Percentiles rank a stretch among this genome's conserved stretches.
phyloP scores from a whole-genome alignment of 2,329 filamentous ascomycete species.

The Thelonectria olida region DNA sequence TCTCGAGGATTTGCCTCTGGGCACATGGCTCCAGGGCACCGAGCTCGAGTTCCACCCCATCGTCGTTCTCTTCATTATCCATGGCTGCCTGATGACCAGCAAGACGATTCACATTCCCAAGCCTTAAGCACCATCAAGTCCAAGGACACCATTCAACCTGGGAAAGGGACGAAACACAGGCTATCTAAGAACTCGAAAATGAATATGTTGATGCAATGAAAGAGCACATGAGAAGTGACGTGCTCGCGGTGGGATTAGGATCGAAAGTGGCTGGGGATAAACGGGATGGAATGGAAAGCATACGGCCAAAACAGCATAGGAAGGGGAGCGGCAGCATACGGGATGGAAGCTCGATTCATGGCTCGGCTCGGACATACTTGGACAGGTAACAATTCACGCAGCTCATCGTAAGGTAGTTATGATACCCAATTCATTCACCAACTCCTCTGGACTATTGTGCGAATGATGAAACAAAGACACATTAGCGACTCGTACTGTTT shows the following conservation, averaged over 20 bases:
- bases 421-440: neutral
- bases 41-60: constrained; percentile 85
- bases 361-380: neutral
- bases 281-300: neutral
- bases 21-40: constrained; percentile 73
- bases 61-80: constrained; percentile 82
- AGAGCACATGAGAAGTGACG: neutral
- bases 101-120: constrained; percentile 96
- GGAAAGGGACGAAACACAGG: constrained; percentile 5
- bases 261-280: neutral
- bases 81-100: constrained; percentile 94
- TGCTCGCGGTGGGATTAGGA: neutral
- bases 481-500: too few species aligned
- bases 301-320: neutral
- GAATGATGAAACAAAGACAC: too few species aligned
- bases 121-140: constrained; percentile 57
- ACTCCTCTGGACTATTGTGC: too few species aligned
- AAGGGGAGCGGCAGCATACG: constrained; percentile 1
- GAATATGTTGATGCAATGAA: neutral
- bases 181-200: neutral
- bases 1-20: constrained; percentile 79
- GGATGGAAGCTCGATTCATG: neutral
- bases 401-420: neutral
- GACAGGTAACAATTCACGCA: constrained; percentile 2
- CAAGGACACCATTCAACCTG: constrained; percentile 27